Base-by-base conservation (phyloP, 495 filamentous ascomycete species). In the Aspergillus ellipticus region DNA sequence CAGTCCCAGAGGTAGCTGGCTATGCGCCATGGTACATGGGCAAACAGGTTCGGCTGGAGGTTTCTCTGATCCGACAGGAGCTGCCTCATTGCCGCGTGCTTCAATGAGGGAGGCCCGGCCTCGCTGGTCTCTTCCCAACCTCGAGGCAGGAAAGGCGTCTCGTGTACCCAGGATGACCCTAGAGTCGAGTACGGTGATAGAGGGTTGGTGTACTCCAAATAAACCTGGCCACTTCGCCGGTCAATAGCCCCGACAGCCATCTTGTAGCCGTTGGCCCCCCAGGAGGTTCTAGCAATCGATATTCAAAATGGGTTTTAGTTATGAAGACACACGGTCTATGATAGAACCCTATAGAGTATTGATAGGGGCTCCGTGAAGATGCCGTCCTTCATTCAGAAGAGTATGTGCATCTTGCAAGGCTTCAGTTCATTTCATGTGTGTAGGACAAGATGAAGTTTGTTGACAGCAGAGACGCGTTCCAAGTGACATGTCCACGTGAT, bases 1-100 rank as follows among this genome's bases (percentile, higher is more conserved):
- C 53, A 65, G n/a, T 70, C 64, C 75, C 75, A 78, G 1, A 78
- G 49, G 17, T 74, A 66, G 31, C 56, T 54, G 4, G 74, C 75
- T 46, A 78, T 48, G 11, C 26, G 56, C 73, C 73, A 77, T 1
- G 70, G 73, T 1, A 78, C 51, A 43, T 66, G 46, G 1, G 41
- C 62, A 49, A 76, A 76, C 13, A 69, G 46, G 10, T 59, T 46
- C 0, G 63, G 53, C 6, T 57, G 59, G 28, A 76, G 33, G 10
- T 31, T 58, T 22, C 70, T 64, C 52, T 76, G 73, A 45, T 76
- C 70, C 17, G 55, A 54, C 16, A 76, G 33, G 3, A 58, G 31
- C 21, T 59, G 50, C 52, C 54, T 66, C 59, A 69, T 73, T 11
- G 73, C 70, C 0, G 61, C 45, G 42, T 73, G 62, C 43, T 69